phyloP scores from a whole-genome alignment of 2,329 filamentous ascomycete species.

The Sordariomycetes sp. region DNA sequence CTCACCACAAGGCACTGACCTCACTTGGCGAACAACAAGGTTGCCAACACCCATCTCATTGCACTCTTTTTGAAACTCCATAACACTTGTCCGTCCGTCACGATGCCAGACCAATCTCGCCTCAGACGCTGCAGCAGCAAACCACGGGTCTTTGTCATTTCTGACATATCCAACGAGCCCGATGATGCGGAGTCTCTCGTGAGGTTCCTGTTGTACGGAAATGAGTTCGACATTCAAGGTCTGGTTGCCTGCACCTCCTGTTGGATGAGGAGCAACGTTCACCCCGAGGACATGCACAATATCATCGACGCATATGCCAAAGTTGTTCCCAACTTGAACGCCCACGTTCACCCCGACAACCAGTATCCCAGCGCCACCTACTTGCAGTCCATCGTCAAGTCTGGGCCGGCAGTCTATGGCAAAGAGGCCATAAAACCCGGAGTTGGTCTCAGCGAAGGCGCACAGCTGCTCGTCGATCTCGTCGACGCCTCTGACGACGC shows the following conservation, averaged over 20 bases:
- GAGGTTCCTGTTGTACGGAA: slow-evolving; percentile 29
- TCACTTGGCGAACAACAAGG: no score
- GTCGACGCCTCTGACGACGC: slow-evolving; percentile 22
- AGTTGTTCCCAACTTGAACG: slow-evolving; percentile 3
- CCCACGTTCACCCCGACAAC: slow-evolving; percentile 32
- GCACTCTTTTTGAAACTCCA: no score
- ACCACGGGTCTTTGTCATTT: slow-evolving; percentile 25
- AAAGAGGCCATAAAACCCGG: slow-evolving; percentile 19
- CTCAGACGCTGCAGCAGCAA: no score
- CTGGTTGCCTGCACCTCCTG: slow-evolving; percentile 30
- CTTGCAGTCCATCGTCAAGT: slow-evolving; percentile 21
- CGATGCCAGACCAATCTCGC: no score
- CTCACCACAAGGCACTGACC: no score
- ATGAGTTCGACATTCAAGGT: slow-evolving; percentile 30
- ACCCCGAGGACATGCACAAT: slow-evolving; percentile 3
- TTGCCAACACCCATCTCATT: no score
- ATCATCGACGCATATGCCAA: slow-evolving; percentile 3
- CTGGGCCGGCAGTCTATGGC: slow-evolving; percentile 25
- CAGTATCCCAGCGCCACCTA: slow-evolving; percentile 28
- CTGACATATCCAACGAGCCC: slow-evolving; percentile 32
- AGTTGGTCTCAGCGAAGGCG: slow-evolving; percentile 25
- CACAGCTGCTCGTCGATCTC: slow-evolving; percentile 27
- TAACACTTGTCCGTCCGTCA: no score
- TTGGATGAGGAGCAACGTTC: slow-evolving; percentile 27
- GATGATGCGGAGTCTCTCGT: slow-evolving; percentile 31